These are phyloP conservation scores for Brassica carinata DNA, from an alignment of 345 rosid genomes.

Conservation along the genomic window DNA sequence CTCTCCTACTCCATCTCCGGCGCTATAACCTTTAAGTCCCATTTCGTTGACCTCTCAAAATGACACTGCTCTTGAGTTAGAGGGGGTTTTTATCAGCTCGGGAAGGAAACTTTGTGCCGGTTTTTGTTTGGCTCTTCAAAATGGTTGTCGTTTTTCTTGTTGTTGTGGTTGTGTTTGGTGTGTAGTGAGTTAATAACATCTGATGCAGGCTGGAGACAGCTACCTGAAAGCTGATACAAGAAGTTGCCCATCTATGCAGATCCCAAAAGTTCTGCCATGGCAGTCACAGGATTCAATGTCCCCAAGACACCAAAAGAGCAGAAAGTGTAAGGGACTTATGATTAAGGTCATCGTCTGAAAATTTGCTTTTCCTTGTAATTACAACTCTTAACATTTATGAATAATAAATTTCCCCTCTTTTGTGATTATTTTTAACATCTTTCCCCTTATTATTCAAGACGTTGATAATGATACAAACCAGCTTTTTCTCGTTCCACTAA, in stretches of 20 bases:
- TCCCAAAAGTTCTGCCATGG: conserved; percentile 54
- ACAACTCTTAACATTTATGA: conserved; percentile 34
- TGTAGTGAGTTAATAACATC: conserved; percentile 39
- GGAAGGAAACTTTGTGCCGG: conserved; percentile 30
- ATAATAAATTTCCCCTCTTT: not conserved
- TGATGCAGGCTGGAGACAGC: conserved; percentile 42
- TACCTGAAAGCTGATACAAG: conserved; percentile 46
- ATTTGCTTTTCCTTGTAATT: conserved; percentile 31
- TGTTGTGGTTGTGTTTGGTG: conserved; percentile 30
- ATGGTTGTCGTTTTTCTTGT: conserved; percentile 36
- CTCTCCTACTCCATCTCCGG: conserved; percentile 52
- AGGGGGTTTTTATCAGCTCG: not conserved
- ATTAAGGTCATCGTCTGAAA: conserved; percentile 42
- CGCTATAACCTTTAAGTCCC: conserved; percentile 49
- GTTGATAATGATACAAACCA: conserved; percentile 54
- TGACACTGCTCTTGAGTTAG: conserved; percentile 3
- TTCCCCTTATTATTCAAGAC: conserved; percentile 32
- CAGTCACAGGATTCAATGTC: conserved; percentile 50
- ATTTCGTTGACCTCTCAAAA: conserved; percentile 34
- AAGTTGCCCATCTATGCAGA: conserved; percentile 43
- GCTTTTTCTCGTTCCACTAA: conserved; percentile 49
- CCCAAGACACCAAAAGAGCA: conserved; percentile 43
- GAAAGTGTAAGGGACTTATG: conserved; percentile 41
- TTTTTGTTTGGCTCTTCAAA: conserved; percentile 33
- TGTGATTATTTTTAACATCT: not conserved